Conservation (phyloP, 2,329 filamentous ascomycete genomes). For the Stemphylium lycopersici region DNA sequence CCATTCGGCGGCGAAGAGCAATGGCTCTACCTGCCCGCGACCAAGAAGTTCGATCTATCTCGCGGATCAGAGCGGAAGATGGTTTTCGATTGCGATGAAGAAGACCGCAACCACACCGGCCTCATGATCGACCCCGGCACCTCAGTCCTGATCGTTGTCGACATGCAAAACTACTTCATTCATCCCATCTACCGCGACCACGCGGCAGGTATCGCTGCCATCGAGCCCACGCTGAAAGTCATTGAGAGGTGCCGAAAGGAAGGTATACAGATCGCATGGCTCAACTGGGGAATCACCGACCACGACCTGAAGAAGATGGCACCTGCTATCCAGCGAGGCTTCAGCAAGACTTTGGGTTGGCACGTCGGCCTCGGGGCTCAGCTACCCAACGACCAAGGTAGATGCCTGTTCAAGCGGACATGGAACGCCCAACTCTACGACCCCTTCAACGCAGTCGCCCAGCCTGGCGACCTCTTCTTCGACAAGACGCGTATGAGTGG, state of each 20-base stretch:
- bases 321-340: conserved; percentile 51
- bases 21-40: conserved; percentile 51
- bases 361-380: conserved; percentile 49
- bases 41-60: conserved; percentile 52
- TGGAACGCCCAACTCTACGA: conserved; percentile 54
- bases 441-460: conserved; percentile 46
- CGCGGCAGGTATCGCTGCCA: conserved; percentile 36
- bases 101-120: conserved; percentile 46
- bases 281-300: conserved; percentile 53
- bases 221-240: conserved; percentile 47
- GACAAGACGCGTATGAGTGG: conserved; percentile 53
- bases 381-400: conserved; percentile 47
- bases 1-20: conserved; percentile 50
- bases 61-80: conserved; percentile 47
- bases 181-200: conserved; percentile 40
- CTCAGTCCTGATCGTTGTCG: conserved; percentile 49
- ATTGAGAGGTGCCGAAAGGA: conserved; percentile 50
- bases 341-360: conserved; percentile 52
- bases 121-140: conserved; percentile 51
- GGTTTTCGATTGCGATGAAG: conserved; percentile 50
- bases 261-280: conserved; percentile 50
- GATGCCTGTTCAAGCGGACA: conserved; percentile 51
- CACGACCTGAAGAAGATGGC: conserved; percentile 48
- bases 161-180: conserved; percentile 55
- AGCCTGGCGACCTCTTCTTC: conserved; percentile 51